Conservation (phyloP, 495 filamentous ascomycete genomes). For the Penicillium daleae region DNA sequence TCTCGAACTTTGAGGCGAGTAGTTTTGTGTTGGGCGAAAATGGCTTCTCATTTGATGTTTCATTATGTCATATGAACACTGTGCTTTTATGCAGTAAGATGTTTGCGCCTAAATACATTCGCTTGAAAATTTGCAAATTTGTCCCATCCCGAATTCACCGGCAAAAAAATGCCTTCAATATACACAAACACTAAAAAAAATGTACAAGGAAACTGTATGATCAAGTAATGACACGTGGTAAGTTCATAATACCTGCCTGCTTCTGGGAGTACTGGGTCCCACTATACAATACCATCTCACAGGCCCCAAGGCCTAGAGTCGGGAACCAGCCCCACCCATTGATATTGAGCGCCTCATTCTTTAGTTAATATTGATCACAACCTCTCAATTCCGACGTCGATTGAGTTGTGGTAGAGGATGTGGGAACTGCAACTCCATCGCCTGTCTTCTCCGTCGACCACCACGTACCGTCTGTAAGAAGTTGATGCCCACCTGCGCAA, state of each 20-base stretch:
- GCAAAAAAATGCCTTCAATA: neutral
- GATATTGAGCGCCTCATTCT: slow-evolving; percentile 18
- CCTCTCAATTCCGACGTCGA: slow-evolving; percentile 12
- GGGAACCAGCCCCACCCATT: slow-evolving; percentile 21
- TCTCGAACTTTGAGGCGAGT: neutral
- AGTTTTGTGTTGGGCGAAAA: neutral
- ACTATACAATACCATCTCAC: slow-evolving; percentile 4
- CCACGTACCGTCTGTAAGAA: slow-evolving; percentile 35
- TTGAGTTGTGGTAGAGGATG: slow-evolving; percentile 27
- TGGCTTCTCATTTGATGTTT: neutral
- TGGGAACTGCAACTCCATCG: slow-evolving; percentile 31
- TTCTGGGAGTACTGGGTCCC: neutral
- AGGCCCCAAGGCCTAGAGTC: neutral
- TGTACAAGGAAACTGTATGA: neutral
- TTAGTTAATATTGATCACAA: slow-evolving; percentile 4
- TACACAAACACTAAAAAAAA: neutral
- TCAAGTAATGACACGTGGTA: neutral
- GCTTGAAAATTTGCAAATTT: neutral
- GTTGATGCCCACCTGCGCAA: slow-evolving; percentile 40
- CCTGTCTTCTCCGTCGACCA: slow-evolving; percentile 31
- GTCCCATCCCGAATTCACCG: neutral
- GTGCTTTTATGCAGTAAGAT: neutral
- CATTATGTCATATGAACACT: neutral
- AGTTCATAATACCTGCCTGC: neutral
- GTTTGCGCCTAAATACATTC: slow-evolving; percentile 1